These are phyloP conservation scores for Didymella arachidicola DNA, from an alignment of 2,329 filamentous ascomycete genomes.

Conservation along the genomic window DNA sequence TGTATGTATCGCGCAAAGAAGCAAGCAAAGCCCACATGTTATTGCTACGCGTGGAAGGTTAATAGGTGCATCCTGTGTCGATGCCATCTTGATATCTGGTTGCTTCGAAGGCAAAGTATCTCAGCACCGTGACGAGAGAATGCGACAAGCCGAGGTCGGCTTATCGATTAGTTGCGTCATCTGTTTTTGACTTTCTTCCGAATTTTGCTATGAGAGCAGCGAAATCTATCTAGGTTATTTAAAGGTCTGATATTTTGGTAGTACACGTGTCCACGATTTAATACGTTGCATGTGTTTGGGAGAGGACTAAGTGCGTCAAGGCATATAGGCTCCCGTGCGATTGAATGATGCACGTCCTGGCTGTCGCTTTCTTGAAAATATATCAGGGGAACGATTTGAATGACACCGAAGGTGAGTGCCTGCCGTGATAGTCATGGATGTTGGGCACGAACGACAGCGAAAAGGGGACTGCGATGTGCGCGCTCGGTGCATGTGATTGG, in stretches of 20 bases:
- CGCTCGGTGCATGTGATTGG: constrained; percentile 16
- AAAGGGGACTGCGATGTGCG: constrained; percentile 11
- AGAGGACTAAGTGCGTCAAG: neutral
- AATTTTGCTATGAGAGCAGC: neutral
- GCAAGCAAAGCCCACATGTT: constrained; percentile 57
- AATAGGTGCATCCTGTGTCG: constrained; percentile 35
- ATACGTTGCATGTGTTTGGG: neutral
- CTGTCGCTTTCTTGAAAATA: neutral
- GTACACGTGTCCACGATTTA: neutral
- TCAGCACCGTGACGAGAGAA: neutral
- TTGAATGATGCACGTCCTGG: too few species aligned
- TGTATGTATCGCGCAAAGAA: too few species aligned
- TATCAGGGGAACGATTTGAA: neutral
- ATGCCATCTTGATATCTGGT: constrained; percentile 30
- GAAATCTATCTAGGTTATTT: neutral
- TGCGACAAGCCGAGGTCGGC: constrained; percentile 7
- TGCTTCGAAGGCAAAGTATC: neutral
- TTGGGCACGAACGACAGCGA: constrained; percentile 21
- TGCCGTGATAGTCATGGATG: constrained; percentile 9
- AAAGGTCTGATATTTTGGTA: too few species aligned
- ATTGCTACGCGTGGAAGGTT: constrained; percentile 80
- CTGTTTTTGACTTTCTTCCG: neutral
- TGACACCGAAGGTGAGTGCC: neutral
- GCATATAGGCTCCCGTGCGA: neutral
- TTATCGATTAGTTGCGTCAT: constrained; percentile 21